Base-by-base conservation (phyloP, 1,284 basidiomycete genomes). In the Cryptococcus sp. region DNA sequence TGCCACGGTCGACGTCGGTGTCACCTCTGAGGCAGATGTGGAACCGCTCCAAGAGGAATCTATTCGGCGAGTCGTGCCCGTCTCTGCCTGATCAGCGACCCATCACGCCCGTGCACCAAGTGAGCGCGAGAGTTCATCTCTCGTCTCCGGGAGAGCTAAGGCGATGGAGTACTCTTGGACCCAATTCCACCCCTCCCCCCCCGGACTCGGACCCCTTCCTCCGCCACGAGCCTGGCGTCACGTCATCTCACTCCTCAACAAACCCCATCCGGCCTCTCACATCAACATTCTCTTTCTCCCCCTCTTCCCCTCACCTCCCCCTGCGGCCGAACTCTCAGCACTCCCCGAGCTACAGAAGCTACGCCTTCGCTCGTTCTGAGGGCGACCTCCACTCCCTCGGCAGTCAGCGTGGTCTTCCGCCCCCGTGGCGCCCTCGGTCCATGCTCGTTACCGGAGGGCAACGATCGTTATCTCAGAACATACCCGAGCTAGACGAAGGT, bases 31-130 rank as follows among this genome's bases (percentile, higher is more conserved):
- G 49, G 46, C 45, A 57, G 7, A 51, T 59, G 20, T 68, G 66
- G 66, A 68, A 64, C 40, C 50, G 64, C 49, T 67, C 65, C 4
- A 57, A 55, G 16, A 50, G 50, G 18, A 61, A 45, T 21, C 53
- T 66, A 18, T 49, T 57, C 18, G 52, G 55, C 13, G 46, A 42
- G 21, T 53, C 56, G 28, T 43, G 51, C 6, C 42, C 56, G 15
- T 52, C 48, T 12, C 18, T 54, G 28, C 35, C 35, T 24, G 49
- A 36, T n/a, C 13, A 46, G 5, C 39, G 38, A 42, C 28, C 46
- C 5, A n/a, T 12, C 9, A 40, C n/a, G 16, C 39, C 18, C 9
- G 33, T 12, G 20, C 39, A 37, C 36, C 40, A 18, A 20, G 51
- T 9, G 28, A 35, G 38, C 21, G n/a, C 15, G 50, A 38, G 50